Conservation (phyloP, 371 early-diverging fungal species). For the Dipsacomyces acuminosporus region DNA sequence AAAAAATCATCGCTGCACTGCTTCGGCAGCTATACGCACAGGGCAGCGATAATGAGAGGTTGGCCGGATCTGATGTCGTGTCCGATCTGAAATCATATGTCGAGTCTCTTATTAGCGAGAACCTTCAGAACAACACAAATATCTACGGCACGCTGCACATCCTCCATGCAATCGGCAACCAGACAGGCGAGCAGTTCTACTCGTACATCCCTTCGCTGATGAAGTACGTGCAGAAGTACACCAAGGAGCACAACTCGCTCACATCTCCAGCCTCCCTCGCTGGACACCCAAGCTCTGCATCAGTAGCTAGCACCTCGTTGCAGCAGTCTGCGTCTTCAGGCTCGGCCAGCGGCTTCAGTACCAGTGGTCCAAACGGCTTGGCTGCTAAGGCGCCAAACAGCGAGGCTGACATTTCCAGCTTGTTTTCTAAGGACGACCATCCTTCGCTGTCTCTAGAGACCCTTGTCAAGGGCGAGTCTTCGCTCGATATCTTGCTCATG, state of each 20-base stretch:
- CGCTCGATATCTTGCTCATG: constrained; percentile 59
- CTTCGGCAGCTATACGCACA: constrained; percentile 42
- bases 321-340: constrained; percentile 15
- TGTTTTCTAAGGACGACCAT: constrained; percentile 6
- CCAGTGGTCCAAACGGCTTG: constrained; percentile 2
- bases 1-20: constrained; percentile 33
- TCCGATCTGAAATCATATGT: constrained; percentile 55
- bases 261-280: background rate
- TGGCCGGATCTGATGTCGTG: constrained; percentile 49
- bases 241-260: constrained; percentile 61
- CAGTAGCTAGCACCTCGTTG: constrained; percentile 4
- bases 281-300: background rate
- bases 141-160: constrained; percentile 66
- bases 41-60: constrained; percentile 40
- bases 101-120: constrained; percentile 60
- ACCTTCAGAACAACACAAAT: constrained; percentile 64
- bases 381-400: constrained; percentile 4
- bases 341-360: background rate
- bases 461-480: constrained; percentile 46
- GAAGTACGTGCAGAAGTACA: constrained; percentile 75
- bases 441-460: constrained; percentile 18
- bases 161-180: constrained; percentile 65
- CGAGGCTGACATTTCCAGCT: constrained; percentile 14
- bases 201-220: constrained; percentile 69
- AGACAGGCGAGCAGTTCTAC: constrained; percentile 65